phyloP scores from a whole-genome alignment of 2,329 filamentous ascomycete species.

The Aspergillus novofumigatus region DNA sequence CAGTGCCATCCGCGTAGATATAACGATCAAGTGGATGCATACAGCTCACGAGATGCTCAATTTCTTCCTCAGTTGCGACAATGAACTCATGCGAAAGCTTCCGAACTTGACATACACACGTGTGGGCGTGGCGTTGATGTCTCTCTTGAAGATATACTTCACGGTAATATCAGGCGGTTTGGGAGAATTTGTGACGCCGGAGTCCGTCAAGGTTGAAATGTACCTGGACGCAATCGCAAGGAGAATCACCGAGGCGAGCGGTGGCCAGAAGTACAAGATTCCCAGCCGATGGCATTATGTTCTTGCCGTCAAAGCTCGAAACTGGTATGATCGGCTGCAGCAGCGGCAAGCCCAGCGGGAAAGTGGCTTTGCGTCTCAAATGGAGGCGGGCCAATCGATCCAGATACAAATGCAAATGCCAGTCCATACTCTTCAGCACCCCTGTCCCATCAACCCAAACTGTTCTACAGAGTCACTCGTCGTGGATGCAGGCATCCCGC shows the following conservation, averaged over 20 bases:
- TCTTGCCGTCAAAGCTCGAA: slow-evolving; percentile 27
- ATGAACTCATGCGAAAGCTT: slow-evolving; percentile 30
- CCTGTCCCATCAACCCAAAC: slow-evolving; percentile 4
- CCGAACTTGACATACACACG: slow-evolving; percentile 33
- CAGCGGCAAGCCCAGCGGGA: slow-evolving; percentile 9
- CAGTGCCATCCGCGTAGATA: slow-evolving; percentile 33
- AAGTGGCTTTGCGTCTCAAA: slow-evolving; percentile 6
- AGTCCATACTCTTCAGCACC: slow-evolving; percentile 4
- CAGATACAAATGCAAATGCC: neutral
- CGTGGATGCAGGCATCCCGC: slow-evolving; percentile 10
- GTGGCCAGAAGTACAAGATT: slow-evolving; percentile 29
- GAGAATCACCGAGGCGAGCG: slow-evolving; percentile 32
- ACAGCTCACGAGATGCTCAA: slow-evolving; percentile 32
- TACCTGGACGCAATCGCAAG: slow-evolving; percentile 29
- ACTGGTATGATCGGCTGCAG: slow-evolving; percentile 31
- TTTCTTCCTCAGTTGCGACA: slow-evolving; percentile 28
- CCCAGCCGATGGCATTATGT: slow-evolving; percentile 32
- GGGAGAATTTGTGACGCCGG: slow-evolving; percentile 27
- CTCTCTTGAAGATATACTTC: slow-evolving; percentile 33
- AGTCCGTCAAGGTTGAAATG: slow-evolving; percentile 27
- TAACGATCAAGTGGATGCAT: slow-evolving; percentile 37
- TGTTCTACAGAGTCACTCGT: slow-evolving; percentile 14
- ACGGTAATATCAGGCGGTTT: slow-evolving; percentile 27
- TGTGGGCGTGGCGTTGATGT: slow-evolving; percentile 28
- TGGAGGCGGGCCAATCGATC: neutral